Evolutionary conservation across 2,329 filamentous ascomycete species (phyloP), one percentile per base, ranked within the genome.

Genomic region (Didymella arachidicola): DNA sequence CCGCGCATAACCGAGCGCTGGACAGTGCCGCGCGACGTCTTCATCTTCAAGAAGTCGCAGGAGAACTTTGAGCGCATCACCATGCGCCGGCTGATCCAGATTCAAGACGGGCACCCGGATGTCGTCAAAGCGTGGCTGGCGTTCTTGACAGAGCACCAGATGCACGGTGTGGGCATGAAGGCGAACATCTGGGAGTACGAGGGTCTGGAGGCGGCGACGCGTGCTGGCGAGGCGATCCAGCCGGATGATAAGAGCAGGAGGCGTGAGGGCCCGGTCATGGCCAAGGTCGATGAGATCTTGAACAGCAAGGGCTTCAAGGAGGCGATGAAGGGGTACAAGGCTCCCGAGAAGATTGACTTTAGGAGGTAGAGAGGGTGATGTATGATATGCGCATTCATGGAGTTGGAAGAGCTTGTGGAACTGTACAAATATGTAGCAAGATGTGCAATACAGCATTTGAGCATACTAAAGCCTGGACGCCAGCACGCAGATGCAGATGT

Each of bases 101-200:
- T 99, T 72, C 89, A 92, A 65, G 95, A 98, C 72, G 95, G 93
- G 0, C 85, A 97, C 71, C 88, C 93, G 0, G 92, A 97, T 75
- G 89, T 88, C 1, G 93, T 99, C 34, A 90, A 96, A 78, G 78
- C 93, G 27, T 99, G 95, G 95, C 81, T 99, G 58, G 93, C 92
- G 0, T 98, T 96, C 74, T 77, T 99, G 73, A 87, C 91, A 72
- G 96, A 96, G 79, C 90, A 97, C 74, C 91, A 93, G 41, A 96
- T 95, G 76, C 91, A 96, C 67, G 95, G 95, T n/a, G 89, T 98
- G 39, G 95, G 95, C 70, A 96, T 99, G 93, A 99, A 99, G 84
- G 95, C 95, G 52, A 97, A 99, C 76, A 86, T 98, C 48, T 99
- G 91, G 88, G 92, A 97, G 74, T 93, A 92, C 78, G 87, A 90